Conservation (phyloP, 2,329 filamentous ascomycete species). For the Trichoderma guizhouense region DNA sequence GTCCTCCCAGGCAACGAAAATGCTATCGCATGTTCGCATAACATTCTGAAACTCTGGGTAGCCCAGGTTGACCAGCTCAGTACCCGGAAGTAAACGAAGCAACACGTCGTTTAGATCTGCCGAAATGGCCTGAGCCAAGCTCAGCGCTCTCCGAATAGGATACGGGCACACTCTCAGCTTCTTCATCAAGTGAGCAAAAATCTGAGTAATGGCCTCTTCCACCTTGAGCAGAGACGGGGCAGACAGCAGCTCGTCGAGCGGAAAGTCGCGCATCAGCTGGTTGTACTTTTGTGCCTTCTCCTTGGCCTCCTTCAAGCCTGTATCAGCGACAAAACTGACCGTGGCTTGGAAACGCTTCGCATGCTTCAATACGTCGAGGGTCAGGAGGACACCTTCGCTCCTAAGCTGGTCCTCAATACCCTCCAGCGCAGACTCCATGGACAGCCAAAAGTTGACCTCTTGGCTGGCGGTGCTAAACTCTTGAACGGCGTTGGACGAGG, state of each 20-base stretch:
- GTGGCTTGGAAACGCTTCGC: conserved; percentile 98
- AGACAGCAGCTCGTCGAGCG: conserved; percentile 88
- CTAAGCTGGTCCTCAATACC: conserved; percentile 85
- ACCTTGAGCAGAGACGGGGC: conserved; percentile 86
- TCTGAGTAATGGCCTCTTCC: conserved; percentile 81
- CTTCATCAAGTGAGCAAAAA: conserved; percentile 95
- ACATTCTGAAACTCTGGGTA: conserved; percentile 85
- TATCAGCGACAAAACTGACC: conserved; percentile 94
- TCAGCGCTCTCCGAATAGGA: conserved; percentile 83
- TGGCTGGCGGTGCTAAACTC: conserved; percentile 74
- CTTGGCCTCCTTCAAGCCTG: conserved; percentile 90
- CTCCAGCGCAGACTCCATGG: conserved; percentile 91
- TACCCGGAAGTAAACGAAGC: conserved; percentile 80
- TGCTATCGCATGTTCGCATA: conserved; percentile 77
- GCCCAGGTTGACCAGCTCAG: conserved; percentile 84
- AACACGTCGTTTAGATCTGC: conserved; percentile 84
- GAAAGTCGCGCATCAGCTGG: conserved; percentile 96
- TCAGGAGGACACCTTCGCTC: conserved; percentile 84
- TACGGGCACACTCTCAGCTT: conserved; percentile 96
- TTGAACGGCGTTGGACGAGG: conserved; percentile 56
- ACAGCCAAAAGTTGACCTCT: conserved; percentile 98
- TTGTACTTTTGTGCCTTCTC: conserved; percentile 99
- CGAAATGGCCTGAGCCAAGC: conserved; percentile 95
- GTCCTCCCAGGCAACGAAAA: conserved; percentile 93
- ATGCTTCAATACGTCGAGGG: conserved; percentile 91